A percentile compares a stretch with the other conserved stretches of the same genome.
These are phyloP conservation scores for Globisporangium barbulae DNA, from an alignment of 352 stramenopile genomes.

Conservation along the genomic window DNA sequence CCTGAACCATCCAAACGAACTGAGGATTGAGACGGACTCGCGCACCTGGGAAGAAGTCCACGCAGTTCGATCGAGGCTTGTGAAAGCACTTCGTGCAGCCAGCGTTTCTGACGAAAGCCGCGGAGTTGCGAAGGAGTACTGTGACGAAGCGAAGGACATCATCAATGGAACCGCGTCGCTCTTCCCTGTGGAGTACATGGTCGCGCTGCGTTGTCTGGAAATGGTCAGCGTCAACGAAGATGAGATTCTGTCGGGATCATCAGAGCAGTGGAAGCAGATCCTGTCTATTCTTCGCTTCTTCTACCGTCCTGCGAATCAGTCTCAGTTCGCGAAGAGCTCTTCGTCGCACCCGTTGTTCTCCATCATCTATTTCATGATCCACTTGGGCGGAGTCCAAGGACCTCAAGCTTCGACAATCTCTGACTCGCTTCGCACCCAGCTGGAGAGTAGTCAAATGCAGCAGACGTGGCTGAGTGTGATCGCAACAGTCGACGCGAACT, in stretches of 20 bases:
- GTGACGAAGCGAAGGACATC: conserved; percentile 24
- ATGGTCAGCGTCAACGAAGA: conserved; percentile 29
- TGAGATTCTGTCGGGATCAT: conserved; percentile 26
- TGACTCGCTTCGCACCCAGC: conserved; percentile 22
- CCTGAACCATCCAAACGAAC: conserved; percentile 16
- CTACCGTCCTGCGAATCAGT: conserved; percentile 59
- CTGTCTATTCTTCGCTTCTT: conserved; percentile 61
- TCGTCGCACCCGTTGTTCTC: conserved; percentile 57
- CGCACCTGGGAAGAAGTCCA: conserved; percentile 41
- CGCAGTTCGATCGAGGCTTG: conserved; percentile 33
- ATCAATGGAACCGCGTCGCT: conserved; percentile 39
- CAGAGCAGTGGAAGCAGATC: conserved; percentile 30
- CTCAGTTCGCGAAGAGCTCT: conserved; percentile 43
- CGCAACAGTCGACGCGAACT: conserved; percentile 40
- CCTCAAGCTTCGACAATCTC: background rate
- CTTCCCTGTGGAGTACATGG: conserved; percentile 65
- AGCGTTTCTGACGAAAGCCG: conserved; percentile 16
- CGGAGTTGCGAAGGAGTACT: conserved; percentile 26
- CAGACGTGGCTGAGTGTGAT: conserved; percentile 38
- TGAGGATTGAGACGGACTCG: conserved; percentile 35
- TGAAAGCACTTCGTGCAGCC: conserved; percentile 34
- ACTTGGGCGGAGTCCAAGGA: conserved; percentile 6
- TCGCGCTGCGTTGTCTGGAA: conserved; percentile 44
- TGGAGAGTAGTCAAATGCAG: conserved; percentile 31
- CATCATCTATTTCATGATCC: conserved; percentile 43